Percentiles rank a stretch among this genome's conserved stretches.
These are phyloP conservation scores for Diphasiastrum complanatum DNA, from an alignment of 83 land plant species.

Conservation along the genomic window DNA sequence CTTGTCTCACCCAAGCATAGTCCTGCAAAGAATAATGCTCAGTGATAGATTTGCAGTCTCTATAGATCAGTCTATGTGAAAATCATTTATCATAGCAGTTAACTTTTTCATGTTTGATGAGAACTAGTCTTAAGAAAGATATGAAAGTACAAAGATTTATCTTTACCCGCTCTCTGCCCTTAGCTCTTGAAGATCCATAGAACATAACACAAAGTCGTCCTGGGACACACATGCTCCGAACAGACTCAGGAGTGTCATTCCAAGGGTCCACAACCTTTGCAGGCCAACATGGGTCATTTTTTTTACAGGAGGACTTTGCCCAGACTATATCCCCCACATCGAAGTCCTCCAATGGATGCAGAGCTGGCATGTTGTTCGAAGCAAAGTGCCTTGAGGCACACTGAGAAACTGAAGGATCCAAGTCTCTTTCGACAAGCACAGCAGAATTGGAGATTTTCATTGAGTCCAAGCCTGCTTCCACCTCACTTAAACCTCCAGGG, in stretches of 20 bases:
- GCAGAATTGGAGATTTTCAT: no score
- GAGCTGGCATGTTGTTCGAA: slow-evolving; percentile 8
- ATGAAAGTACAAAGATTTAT: slow-evolving; percentile 8
- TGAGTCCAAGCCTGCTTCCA: no score
- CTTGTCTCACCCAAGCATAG: slow-evolving; percentile 86
- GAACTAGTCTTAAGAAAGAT: neutral
- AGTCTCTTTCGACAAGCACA: no score
- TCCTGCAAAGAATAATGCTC: slow-evolving; percentile 52
- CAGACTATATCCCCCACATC: slow-evolving; percentile 80
- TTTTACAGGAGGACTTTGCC: slow-evolving; percentile 74
- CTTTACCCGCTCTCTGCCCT: slow-evolving; percentile 59
- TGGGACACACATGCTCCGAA: slow-evolving; percentile 52
- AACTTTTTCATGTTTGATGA: no score
- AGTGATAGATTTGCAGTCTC: neutral
- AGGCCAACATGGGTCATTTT: slow-evolving; percentile 77
- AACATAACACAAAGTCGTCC: slow-evolving; percentile 83
- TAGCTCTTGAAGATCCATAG: slow-evolving; percentile 53
- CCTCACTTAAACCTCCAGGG: no score
- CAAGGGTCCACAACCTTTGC: slow-evolving; percentile 83
- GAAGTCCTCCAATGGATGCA: slow-evolving; percentile 48
- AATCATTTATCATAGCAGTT: no score
- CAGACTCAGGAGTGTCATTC: slow-evolving; percentile 63
- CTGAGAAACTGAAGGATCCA: no score
- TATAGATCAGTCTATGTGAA: neutral
- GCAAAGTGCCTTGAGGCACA: no score